Percentiles rank a stretch among this genome's conserved stretches.
phyloP scores from a whole-genome alignment of 2,329 filamentous ascomycete genomes.

The Clonostachys byssicola region DNA sequence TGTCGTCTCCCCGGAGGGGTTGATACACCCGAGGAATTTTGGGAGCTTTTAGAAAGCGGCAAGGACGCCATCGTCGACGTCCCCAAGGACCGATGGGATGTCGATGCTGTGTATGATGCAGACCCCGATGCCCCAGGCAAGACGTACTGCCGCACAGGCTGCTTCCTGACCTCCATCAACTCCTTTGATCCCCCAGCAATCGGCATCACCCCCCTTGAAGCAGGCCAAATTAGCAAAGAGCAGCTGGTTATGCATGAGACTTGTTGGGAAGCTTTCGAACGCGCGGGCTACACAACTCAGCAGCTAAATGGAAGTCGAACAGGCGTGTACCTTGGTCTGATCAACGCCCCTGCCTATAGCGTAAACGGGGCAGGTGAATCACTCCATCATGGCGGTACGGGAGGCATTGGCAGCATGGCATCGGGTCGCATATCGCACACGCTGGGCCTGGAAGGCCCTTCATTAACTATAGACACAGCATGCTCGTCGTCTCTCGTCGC shows the following conservation, averaged over 20 bases:
- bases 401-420: constrained; percentile 5
- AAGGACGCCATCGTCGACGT: constrained; percentile 27
- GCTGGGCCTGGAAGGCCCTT: constrained; percentile 43
- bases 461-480: constrained; percentile 43
- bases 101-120: constrained; percentile 22
- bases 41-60: constrained; percentile 26
- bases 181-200: constrained; percentile 42
- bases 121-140: constrained; percentile 14
- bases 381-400: constrained; percentile 4
- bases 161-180: constrained; percentile 7
- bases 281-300: constrained; percentile 38
- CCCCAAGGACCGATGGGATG: constrained; percentile 38
- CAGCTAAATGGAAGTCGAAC: constrained; percentile 35
- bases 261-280: constrained; percentile 44
- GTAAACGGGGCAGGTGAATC: constrained; percentile 1
- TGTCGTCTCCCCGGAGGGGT: constrained; percentile 33
- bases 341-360: constrained; percentile 7
- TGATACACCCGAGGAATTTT: constrained; percentile 28
- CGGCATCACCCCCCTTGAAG: constrained; percentile 38
- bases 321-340: constrained; percentile 39
- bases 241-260: constrained; percentile 42
- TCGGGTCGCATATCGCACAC: constrained; percentile 8
- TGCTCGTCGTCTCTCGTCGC: constrained; percentile 44
- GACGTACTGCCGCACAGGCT: constrained; percentile 7
- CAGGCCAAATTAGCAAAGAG: constrained; percentile 40